phyloP scores from a whole-genome alignment of 2,329 filamentous ascomycete species.

The Ramichloridium luteum region DNA sequence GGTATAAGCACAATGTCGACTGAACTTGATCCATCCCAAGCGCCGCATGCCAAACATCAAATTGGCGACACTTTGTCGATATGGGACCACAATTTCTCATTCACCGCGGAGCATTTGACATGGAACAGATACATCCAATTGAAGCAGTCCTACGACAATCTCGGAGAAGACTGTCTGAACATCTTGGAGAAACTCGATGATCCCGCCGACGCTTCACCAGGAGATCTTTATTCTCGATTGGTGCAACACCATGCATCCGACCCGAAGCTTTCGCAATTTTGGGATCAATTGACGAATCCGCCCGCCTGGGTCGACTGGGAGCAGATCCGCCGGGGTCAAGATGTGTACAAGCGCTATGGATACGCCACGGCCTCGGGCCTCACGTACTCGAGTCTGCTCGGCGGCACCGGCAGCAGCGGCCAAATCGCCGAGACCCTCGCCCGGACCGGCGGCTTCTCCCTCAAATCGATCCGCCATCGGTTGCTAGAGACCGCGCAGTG shows the following conservation, averaged over 20 bases:
- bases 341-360: conserved; percentile 61
- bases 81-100: conserved; percentile 57
- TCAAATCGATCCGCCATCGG: conserved; percentile 49
- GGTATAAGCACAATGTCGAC: too few species aligned
- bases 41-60: too few species aligned
- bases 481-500: conserved; percentile 60
- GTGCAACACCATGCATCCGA: conserved; percentile 41
- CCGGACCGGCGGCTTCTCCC: conserved; percentile 57
- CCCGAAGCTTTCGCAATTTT: conserved; percentile 43
- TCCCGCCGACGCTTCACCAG: too few species aligned
- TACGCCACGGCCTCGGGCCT: conserved; percentile 49
- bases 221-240: too few species aligned
- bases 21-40: too few species aligned
- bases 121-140: conserved; percentile 44
- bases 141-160: conserved; percentile 52
- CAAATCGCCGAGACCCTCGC: conserved; percentile 59
- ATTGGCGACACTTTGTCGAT: too few species aligned
- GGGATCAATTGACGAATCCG: conserved; percentile 51
- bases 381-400: conserved; percentile 50
- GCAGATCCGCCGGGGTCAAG: conserved; percentile 57
- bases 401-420: conserved; percentile 50
- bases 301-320: conserved; percentile 56
- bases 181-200: too few species aligned
- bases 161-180: conserved; percentile 39
- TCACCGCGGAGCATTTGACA: conserved; percentile 51